phyloP scores from a whole-genome alignment of 2,329 filamentous ascomycete genomes.

The Monosporascus sp. region DNA sequence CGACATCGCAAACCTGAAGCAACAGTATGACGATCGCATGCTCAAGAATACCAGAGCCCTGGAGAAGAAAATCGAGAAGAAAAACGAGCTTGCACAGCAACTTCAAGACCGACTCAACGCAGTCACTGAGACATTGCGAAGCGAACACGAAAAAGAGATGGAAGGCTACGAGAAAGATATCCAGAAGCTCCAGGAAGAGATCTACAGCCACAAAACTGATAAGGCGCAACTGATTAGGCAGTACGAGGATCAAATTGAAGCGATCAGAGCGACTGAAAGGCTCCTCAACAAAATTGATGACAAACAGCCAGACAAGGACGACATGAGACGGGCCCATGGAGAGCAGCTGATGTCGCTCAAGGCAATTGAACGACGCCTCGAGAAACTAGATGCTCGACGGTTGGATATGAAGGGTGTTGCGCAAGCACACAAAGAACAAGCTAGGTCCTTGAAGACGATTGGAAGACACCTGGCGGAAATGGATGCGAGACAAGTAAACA shows the following conservation, averaged over 20 bases:
- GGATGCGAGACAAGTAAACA: background rate
- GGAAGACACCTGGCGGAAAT: background rate
- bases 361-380: background rate
- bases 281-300: background rate
- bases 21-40: background rate
- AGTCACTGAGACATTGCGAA: background rate
- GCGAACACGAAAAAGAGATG: background rate
- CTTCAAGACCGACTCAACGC: background rate
- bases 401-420: background rate
- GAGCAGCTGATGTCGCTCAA: background rate
- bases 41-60: background rate
- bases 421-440: background rate
- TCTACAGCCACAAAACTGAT: background rate
- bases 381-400: background rate
- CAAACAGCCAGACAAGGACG: background rate
- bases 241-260: background rate
- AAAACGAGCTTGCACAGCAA: background rate
- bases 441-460: background rate
- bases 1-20: background rate
- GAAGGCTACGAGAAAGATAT: background rate
- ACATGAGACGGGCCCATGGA: background rate
- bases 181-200: background rate
- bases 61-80: background rate
- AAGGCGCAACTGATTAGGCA: background rate
- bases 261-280: background rate